Evolutionary conservation across 371 early-diverging fungal species (phyloP).

Genomic region (Mucor sp.): DNA sequence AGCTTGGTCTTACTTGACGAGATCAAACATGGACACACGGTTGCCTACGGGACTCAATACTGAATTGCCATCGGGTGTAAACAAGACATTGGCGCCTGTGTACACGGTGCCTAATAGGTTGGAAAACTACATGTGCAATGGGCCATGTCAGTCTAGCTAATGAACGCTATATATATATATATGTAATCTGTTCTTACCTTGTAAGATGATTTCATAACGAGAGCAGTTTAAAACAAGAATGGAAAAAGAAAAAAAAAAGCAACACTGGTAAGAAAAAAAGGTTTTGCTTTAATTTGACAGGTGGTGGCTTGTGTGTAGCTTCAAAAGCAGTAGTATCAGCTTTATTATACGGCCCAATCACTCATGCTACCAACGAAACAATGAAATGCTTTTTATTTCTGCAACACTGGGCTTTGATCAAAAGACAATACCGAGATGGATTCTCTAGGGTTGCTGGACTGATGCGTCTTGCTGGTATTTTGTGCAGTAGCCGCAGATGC

Average conservation of each 20-base stretch:
- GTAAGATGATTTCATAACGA: constrained; percentile 29
- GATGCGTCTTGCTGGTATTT: not conserved
- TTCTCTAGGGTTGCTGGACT: not conserved
- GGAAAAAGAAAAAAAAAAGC: not conserved
- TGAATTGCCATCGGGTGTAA: constrained; percentile 94
- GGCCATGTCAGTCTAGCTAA: not conserved
- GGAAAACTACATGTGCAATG: constrained; percentile 64
- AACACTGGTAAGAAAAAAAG: not conserved
- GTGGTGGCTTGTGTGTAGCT: constrained; percentile 24
- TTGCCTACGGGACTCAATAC: constrained; percentile 96
- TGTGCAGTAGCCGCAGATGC: not conserved
- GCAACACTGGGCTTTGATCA: not conserved
- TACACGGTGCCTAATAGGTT: constrained; percentile 97
- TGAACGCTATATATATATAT: not conserved
- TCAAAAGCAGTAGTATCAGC: not conserved
- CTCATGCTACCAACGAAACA: not conserved
- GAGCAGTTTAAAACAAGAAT: not conserved
- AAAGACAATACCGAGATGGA: not conserved
- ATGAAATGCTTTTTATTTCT: not conserved
- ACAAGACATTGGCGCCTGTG: constrained; percentile 91
- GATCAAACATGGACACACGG: constrained; percentile 93
- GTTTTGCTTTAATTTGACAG: constrained; percentile 18
- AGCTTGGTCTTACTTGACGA: constrained; percentile 73
- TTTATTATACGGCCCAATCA: not conserved
- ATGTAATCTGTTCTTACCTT: constrained; percentile 13